Percentiles rank a stretch among this genome's conserved stretches.
Evolutionary conservation across 1,284 basidiomycete species (phyloP).

Genomic region (Calocybe gambosa): DNA sequence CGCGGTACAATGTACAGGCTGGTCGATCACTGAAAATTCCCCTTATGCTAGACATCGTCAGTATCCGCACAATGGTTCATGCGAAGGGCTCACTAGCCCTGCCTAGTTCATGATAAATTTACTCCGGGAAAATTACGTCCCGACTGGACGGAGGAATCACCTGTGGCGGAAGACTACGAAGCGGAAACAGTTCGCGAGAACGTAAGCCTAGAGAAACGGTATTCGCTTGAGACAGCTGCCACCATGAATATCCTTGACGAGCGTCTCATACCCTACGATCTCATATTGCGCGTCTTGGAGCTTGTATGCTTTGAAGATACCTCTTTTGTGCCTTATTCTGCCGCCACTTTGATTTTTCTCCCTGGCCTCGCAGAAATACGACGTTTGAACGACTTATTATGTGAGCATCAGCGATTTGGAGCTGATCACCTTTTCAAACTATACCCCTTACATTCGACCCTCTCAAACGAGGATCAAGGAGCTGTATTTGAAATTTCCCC

Average conservation of each 20-base stretch:
- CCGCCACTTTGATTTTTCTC: slow-evolving; percentile 89
- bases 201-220: slow-evolving; percentile 65
- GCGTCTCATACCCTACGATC: slow-evolving; percentile 83
- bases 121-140: slow-evolving; percentile 54
- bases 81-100: background rate
- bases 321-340: slow-evolving; percentile 56
- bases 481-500: slow-evolving; percentile 89
- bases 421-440: slow-evolving; percentile 64
- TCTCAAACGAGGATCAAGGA: slow-evolving; percentile 86
- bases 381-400: slow-evolving; percentile 77
- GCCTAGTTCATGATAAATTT: slow-evolving; percentile 53
- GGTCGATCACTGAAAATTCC: slow-evolving; percentile 80
- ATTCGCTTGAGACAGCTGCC: slow-evolving; percentile 65
- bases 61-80: slow-evolving; percentile 16
- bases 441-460: slow-evolving; percentile 90
- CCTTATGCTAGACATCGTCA: slow-evolving; percentile 75
- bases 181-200: slow-evolving; percentile 36
- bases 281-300: slow-evolving; percentile 85
- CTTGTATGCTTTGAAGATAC: slow-evolving; percentile 74
- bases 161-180: slow-evolving; percentile 63
- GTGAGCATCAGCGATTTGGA: slow-evolving; percentile 75
- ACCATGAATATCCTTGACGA: slow-evolving; percentile 90
- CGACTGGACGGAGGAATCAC: slow-evolving; percentile 73
- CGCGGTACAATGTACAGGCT: slow-evolving; percentile 83
- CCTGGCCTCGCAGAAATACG: slow-evolving; percentile 93